These are phyloP conservation scores for Oryza brachyantha DNA, from an alignment of 176 grass and related monocot species.

Conservation along the genomic window DNA sequence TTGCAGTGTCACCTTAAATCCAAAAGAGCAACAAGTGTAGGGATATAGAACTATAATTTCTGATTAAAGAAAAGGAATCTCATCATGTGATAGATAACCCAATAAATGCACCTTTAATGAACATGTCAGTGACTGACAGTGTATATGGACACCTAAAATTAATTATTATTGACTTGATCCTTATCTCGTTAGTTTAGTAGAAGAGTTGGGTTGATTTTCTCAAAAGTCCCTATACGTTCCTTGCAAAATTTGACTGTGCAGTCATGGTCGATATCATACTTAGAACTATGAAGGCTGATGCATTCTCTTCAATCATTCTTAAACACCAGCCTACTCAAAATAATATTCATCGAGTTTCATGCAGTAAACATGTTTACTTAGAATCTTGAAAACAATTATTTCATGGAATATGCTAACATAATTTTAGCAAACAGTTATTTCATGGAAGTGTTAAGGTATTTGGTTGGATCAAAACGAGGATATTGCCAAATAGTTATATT, in stretches of 20 bases:
- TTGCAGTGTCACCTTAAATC: slow-evolving; percentile 11
- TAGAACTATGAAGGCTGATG: neutral
- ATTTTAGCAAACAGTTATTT: slow-evolving; percentile 8
- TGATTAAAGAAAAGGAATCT: neutral
- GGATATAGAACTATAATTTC: slow-evolving; percentile 12
- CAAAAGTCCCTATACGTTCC: neutral
- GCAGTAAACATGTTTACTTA: slow-evolving; percentile 9
- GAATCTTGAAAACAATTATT: slow-evolving; percentile 8
- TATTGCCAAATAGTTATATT: neutral
- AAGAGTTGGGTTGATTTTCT: neutral
- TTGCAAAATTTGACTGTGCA: slow-evolving; percentile 1
- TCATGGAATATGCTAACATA: slow-evolving; percentile 9
- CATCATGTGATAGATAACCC: neutral
- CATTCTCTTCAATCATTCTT: neutral
- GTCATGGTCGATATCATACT: neutral
- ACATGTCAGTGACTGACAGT: slow-evolving; percentile 13
- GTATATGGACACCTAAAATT: neutral
- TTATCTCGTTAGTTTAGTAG: neutral
- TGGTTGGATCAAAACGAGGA: slow-evolving; percentile 4
- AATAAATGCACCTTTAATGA: neutral
- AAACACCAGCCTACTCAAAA: neutral
- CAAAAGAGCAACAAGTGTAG: neutral
- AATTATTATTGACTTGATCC: slow-evolving; percentile 6
- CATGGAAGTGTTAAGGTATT: slow-evolving; percentile 7
- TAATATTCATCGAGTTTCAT: neutral